phyloP scores from a whole-genome alignment of 1,284 basidiomycete genomes.

The Sanghuangporus weigelae region DNA sequence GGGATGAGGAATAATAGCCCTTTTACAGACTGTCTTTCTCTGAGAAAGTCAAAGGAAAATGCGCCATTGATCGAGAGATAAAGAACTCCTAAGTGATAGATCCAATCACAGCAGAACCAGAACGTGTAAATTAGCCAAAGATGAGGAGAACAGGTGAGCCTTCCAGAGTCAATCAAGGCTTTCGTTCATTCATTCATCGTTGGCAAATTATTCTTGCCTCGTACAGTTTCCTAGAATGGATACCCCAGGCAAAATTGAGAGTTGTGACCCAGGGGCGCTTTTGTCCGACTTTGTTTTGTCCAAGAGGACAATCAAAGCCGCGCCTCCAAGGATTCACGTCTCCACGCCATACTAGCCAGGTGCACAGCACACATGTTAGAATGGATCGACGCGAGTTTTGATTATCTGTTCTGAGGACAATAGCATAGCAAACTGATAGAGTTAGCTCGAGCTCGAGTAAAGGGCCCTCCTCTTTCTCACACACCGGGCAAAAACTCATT shows the following conservation, averaged over 20 bases:
- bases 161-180: not conserved
- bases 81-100: not conserved
- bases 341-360: not conserved
- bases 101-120: not conserved
- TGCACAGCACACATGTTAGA: not conserved
- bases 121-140: not conserved
- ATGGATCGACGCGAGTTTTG: not conserved
- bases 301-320: not conserved
- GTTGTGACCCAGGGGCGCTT: not conserved
- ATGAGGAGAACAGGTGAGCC: not conserved
- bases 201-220: not conserved
- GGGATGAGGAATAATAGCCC: not conserved
- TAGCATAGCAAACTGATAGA: not conserved
- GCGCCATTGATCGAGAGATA: not conserved
- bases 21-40: not conserved
- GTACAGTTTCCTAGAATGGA: not conserved
- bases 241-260: not conserved
- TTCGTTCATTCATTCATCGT: not conserved
- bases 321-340: not conserved
- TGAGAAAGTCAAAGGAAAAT: not conserved
- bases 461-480: no score
- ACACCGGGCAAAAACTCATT: no score
- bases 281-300: not conserved
- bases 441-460: not conserved
- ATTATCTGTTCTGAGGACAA: not conserved